Conservation (phyloP, 1,139 yeast genomes). For the Entelexis sorbosivorans region DNA sequence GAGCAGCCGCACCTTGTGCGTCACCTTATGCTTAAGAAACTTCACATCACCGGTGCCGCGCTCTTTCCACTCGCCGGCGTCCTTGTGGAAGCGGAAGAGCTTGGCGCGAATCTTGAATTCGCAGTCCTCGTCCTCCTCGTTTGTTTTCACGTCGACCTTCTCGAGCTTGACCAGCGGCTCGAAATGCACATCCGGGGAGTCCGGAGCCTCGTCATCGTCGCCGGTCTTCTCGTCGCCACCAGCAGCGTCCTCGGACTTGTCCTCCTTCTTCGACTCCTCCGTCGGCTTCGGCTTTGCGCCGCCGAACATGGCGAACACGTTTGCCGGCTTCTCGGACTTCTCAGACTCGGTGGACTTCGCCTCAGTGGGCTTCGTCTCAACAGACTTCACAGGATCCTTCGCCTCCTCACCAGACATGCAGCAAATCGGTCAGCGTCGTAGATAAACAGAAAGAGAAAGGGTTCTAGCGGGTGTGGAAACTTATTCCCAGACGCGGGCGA, state of each 20-base stretch:
- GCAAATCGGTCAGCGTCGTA: not conserved
- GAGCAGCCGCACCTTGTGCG: conserved; percentile 73
- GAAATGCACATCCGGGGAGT: conserved; percentile 88
- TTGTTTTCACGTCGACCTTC: conserved; percentile 91
- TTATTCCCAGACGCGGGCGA: not conserved
- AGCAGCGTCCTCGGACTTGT: conserved; percentile 25
- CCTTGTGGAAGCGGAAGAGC: conserved; percentile 74
- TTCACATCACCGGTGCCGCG: conserved; percentile 98
- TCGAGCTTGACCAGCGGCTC: conserved; percentile 93
- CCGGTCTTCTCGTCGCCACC: conserved; percentile 35
- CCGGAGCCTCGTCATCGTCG: conserved; percentile 58
- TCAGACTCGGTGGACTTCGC: conserved; percentile 15
- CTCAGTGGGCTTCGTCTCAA: conserved; percentile 6
- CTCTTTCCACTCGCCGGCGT: conserved; percentile 86
- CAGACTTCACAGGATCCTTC: conserved; percentile 11
- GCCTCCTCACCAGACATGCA: conserved; percentile 19
- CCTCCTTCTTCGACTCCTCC: conserved; percentile 18
- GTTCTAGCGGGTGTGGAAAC: not conserved
- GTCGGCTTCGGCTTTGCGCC: conserved; percentile 24
- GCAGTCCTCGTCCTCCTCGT: conserved; percentile 91
- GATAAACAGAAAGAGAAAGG: not conserved
- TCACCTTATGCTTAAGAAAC: conserved; percentile 76
- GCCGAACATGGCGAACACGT: conserved; percentile 26
- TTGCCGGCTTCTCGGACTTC: conserved; percentile 17
- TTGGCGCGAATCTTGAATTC: conserved; percentile 79